Percentiles rank a stretch among this genome's conserved stretches.
Evolutionary conservation across 768 basidiomycete species (phyloP).

Genomic region (Strobilomyces confusus): DNA sequence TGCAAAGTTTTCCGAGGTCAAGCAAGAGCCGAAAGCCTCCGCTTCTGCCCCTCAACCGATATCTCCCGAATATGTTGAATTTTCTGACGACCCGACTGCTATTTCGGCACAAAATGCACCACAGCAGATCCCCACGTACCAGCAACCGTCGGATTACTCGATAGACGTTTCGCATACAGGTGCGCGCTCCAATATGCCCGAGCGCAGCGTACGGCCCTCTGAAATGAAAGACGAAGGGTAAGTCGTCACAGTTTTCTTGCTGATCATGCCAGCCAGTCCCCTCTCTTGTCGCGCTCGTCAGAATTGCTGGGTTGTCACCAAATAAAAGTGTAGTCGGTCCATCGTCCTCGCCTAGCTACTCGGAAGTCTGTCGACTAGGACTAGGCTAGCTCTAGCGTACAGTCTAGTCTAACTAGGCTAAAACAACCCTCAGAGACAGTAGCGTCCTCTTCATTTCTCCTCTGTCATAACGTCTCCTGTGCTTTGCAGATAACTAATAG

Average conservation of each 20-base stretch:
- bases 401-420: conserved; percentile 81
- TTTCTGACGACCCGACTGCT: conserved; percentile 14
- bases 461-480: conserved; percentile 60
- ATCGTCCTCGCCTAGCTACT: conserved; percentile 40
- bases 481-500: conserved; percentile 78
- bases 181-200: conserved; percentile 40
- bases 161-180: conserved; percentile 34
- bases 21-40: conserved; percentile 15
- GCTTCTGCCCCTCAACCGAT: conserved; percentile 7
- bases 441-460: conserved; percentile 59
- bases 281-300: conserved; percentile 17
- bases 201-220: conserved; percentile 72
- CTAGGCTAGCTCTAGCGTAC: conserved; percentile 76
- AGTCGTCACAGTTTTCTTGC: conserved; percentile 37
- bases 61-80: conserved; percentile 12
- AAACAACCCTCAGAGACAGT: conserved; percentile 61
- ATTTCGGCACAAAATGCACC: conserved; percentile 38
- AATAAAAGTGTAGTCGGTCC: conserved; percentile 39
- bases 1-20: conserved; percentile 17
- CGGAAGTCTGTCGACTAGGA: conserved; percentile 59
- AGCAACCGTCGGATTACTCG: conserved; percentile 58
- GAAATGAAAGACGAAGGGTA: conserved; percentile 99
- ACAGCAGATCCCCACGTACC: conserved; percentile 78
- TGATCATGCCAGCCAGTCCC: conserved; percentile 11
- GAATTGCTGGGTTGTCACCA: conserved; percentile 27